Base-by-base conservation (phyloP, 2,329 filamentous ascomycete genomes). In the Stemphylium vesicarium region DNA sequence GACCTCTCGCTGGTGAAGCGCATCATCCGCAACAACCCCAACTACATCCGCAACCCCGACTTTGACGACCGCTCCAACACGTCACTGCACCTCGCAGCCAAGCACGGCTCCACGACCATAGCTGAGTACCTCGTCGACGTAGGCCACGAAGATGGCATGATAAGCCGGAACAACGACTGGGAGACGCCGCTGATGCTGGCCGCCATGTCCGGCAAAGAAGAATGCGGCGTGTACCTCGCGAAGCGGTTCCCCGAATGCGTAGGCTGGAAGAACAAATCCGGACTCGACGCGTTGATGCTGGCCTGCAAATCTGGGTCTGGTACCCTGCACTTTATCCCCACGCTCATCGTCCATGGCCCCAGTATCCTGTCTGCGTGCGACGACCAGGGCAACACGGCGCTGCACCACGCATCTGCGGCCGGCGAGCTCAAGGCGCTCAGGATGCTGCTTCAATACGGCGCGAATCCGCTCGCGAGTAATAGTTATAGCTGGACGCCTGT, bases 121-220 rank as follows among this genome's bases (percentile, higher is more conserved):
- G 88, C 85, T 71, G 82, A 84, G 64, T 82, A 87, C 49, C 85
- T 96, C 24, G 81, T 96, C 58, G 79, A 84, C n/a, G 81, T 85
- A 4, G 90, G 89, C 52, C 92, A 96, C 73, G 91, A 96, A 74
- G 73, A 80, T n/a, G 83, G 82, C 38, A 86, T 86, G 44, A 86
- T 92, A 26, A 89, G 88, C 11, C 82, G 92, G 60, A 96, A 96
- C 74, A 89, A 91, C 65, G 82, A 88, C 59, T 86, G 90, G 68
- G 88, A 94, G 69, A 96, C 92, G 0, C 88, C 92, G 0, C 80
- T 96, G 43, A 92, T 94, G 85, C 82, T 95, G 2, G 92, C 92
- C 10, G 85, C 90, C 1, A 78, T 78, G 6, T 82, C 82, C 1
- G 88, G 89, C 12, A 88, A 91, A 66, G 86, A 88, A 61, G 88